Conservation (phyloP, 1,139 yeast genomes). For the Blastobotrys serpentis region DNA sequence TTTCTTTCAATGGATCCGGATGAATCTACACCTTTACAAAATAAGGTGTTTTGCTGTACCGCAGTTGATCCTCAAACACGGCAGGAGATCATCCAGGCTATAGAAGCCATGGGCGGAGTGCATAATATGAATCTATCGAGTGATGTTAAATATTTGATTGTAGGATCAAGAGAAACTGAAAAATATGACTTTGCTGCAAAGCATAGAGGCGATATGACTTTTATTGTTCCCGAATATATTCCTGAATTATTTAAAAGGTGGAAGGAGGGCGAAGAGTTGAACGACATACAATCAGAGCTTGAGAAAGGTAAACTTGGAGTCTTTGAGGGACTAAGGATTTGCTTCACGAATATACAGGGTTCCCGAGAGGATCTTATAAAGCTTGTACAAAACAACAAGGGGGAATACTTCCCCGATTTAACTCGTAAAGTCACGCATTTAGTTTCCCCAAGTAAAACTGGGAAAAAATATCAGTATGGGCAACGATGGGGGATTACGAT, state of each 20-base stretch:
- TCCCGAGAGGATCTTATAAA: constrained; percentile 41
- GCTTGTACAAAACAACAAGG: constrained; percentile 55
- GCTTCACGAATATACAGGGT: constrained; percentile 50
- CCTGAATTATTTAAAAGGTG: constrained; percentile 50
- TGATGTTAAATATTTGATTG: constrained; percentile 64
- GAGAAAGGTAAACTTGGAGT: constrained; percentile 40
- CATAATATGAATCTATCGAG: constrained; percentile 62
- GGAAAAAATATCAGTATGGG: constrained; percentile 64
- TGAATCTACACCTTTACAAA: constrained; percentile 27
- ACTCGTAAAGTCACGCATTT: constrained; percentile 53
- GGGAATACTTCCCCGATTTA: constrained; percentile 56
- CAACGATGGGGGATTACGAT: constrained; percentile 65
- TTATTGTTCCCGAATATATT: constrained; percentile 52
- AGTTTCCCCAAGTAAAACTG: constrained; percentile 47
- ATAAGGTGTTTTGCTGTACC: constrained; percentile 36
- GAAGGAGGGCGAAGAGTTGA: constrained; percentile 51
- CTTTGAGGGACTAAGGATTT: constrained; percentile 50
- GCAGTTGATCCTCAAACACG: constrained; percentile 30
- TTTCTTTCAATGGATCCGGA: constrained; percentile 1
- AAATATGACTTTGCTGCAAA: constrained; percentile 65
- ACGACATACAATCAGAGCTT: constrained; percentile 33
- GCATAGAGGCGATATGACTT: constrained; percentile 57
- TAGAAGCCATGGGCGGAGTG: constrained; percentile 62
- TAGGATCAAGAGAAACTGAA: constrained; percentile 64
- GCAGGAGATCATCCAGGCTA: constrained; percentile 31